These are phyloP conservation scores for Hortaea sp. DNA, from an alignment of 2,329 filamentous ascomycete species.

Conservation along the genomic window DNA sequence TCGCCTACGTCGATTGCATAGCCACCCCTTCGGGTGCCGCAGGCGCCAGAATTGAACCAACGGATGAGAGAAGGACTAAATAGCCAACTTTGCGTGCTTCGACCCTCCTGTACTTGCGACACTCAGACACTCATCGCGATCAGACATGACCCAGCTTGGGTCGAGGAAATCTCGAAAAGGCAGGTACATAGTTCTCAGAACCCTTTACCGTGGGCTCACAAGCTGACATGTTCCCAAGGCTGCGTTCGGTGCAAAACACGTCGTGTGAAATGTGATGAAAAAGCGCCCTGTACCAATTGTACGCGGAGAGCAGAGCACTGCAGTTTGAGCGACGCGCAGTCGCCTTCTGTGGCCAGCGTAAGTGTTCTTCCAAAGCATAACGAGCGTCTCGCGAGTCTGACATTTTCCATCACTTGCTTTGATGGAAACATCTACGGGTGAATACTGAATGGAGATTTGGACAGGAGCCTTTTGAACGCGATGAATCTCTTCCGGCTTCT, in stretches of 20 bases:
- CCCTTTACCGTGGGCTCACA: too few species aligned
- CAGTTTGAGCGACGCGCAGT: slow-evolving; percentile 1
- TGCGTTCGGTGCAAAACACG: slow-evolving; percentile 19
- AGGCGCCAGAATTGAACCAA: too few species aligned
- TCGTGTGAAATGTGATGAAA: slow-evolving; percentile 22
- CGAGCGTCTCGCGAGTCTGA: background rate
- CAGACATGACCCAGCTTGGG: slow-evolving; percentile 3
- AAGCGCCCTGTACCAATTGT: slow-evolving; percentile 15
- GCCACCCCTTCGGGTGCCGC: too few species aligned
- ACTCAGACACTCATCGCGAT: too few species aligned
- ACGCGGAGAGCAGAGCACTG: slow-evolving; percentile 13
- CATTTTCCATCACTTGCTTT: background rate
- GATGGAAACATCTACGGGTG: too few species aligned
- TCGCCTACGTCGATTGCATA: too few species aligned
- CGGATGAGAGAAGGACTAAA: too few species aligned
- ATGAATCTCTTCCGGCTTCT: background rate
- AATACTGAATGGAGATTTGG: too few species aligned
- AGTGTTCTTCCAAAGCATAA: background rate
- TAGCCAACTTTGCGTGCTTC: too few species aligned
- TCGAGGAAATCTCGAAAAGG: slow-evolving; percentile 2
- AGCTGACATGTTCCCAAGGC: slow-evolving; percentile 4
- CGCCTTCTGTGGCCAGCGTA: slow-evolving; percentile 1
- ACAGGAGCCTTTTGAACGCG: background rate
- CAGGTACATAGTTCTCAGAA: background rate
- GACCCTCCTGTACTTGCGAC: too few species aligned